Conservation (phyloP, 2,329 filamentous ascomycete genomes). For the Scorias spongiosa region DNA sequence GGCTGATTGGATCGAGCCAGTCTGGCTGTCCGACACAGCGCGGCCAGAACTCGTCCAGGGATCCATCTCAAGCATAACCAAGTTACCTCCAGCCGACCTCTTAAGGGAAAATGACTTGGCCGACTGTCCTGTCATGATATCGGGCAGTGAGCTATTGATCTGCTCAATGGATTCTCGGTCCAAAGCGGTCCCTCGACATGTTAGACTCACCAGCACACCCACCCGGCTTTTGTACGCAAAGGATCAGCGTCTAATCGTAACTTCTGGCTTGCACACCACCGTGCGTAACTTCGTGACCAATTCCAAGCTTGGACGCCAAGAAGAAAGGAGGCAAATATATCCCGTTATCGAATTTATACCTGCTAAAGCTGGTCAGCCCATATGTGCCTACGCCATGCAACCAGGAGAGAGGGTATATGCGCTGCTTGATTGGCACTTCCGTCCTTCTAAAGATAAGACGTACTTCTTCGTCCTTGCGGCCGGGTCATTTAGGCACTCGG, state of each 20-base stretch:
- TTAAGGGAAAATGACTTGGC: slow-evolving; percentile 8
- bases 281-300: slow-evolving; percentile 11
- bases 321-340: slow-evolving; percentile 22
- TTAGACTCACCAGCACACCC: slow-evolving; percentile 15
- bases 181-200: slow-evolving; percentile 15
- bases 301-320: slow-evolving; percentile 10
- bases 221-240: slow-evolving; percentile 16
- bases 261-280: slow-evolving; percentile 28
- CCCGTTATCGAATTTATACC: slow-evolving; percentile 33
- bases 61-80: slow-evolving; percentile 9
- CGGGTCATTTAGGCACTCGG: slow-evolving; percentile 26
- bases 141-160: slow-evolving; percentile 11
- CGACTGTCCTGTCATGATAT: slow-evolving; percentile 12
- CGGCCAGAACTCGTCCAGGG: slow-evolving; percentile 14
- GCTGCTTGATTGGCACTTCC: slow-evolving; percentile 44
- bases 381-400: slow-evolving; percentile 29
- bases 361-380: slow-evolving; percentile 4
- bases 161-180: slow-evolving; percentile 5
- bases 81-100: slow-evolving; percentile 10
- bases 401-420: slow-evolving; percentile 43
- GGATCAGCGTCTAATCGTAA: slow-evolving; percentile 28
- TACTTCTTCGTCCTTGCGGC: slow-evolving; percentile 49
- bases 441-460: slow-evolving; percentile 26
- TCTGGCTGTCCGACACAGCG: slow-evolving; percentile 16
- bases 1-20: slow-evolving; percentile 9